Evolutionary conservation across 2,329 filamentous ascomycete species (phyloP).

Genomic region (Claviceps citrina): DNA sequence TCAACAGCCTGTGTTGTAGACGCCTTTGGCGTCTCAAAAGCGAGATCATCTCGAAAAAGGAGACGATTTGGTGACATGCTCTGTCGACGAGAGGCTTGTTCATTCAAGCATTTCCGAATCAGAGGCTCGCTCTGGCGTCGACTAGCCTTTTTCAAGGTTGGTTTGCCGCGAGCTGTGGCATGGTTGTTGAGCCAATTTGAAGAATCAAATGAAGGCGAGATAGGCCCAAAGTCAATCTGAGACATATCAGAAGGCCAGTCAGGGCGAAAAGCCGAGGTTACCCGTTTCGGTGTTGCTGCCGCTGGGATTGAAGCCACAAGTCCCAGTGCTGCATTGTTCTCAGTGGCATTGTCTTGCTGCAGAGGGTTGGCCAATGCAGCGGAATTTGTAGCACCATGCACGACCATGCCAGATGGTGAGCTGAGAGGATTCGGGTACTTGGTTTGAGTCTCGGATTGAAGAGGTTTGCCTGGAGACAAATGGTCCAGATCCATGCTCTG

Average conservation of each 20-base stretch:
- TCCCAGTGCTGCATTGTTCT: slow-evolving; percentile 9
- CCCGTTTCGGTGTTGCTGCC: slow-evolving; percentile 11
- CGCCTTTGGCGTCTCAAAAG: background rate
- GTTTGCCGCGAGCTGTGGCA: slow-evolving; percentile 10
- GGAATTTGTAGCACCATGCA: background rate
- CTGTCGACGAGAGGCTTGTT: slow-evolving; percentile 12
- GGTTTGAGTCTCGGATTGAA: background rate
- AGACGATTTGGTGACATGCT: slow-evolving; percentile 17
- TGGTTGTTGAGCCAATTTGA: slow-evolving; percentile 15
- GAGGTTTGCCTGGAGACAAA: background rate
- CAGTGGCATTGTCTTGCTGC: background rate
- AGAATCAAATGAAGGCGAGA: slow-evolving; percentile 15
- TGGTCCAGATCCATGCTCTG: background rate
- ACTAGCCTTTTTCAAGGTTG: slow-evolving; percentile 10
- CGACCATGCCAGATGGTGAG: background rate
- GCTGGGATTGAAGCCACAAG: slow-evolving; percentile 11
- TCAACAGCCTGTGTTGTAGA: background rate
- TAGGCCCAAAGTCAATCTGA: slow-evolving; percentile 15
- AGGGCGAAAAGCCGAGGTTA: slow-evolving; percentile 7
- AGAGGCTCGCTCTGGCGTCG: slow-evolving; percentile 22
- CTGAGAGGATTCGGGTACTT: background rate
- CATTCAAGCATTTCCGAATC: slow-evolving; percentile 13
- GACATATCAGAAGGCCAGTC: slow-evolving; percentile 6
- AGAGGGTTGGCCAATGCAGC: background rate
- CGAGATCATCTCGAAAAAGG: background rate